A percentile compares a stretch with the other conserved stretches of the same genome.
Conservation (phyloP, 192 early-diverging fungal genomes). For the Gryganskiella cystojenkinii region DNA sequence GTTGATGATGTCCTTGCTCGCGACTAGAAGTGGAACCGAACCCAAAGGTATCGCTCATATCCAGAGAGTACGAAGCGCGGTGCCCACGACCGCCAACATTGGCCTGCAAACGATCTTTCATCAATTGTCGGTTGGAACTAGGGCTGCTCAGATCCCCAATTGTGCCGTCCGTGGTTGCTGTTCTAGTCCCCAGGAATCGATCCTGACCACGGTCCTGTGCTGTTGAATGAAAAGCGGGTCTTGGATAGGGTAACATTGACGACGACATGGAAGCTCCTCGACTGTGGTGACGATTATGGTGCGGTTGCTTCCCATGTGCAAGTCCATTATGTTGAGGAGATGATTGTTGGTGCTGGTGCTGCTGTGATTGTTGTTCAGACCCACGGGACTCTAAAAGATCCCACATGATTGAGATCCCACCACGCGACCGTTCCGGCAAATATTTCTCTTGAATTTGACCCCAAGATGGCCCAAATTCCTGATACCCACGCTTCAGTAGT, state of each 20-base stretch:
- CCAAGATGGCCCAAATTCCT: slow-evolving; percentile 49
- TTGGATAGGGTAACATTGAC: not conserved
- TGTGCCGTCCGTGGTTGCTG: not conserved
- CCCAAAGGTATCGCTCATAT: no score
- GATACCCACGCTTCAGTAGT: slow-evolving; percentile 28
- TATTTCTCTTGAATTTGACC: slow-evolving; percentile 52
- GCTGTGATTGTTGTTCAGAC: slow-evolving; percentile 18
- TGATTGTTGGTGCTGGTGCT: not conserved
- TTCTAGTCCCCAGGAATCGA: not conserved
- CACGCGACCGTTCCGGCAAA: slow-evolving; percentile 32
- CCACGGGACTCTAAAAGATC: slow-evolving; percentile 31
- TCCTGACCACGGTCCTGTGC: not conserved
- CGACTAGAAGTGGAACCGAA: no score
- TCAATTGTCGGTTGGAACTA: no score
- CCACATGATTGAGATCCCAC: slow-evolving; percentile 49
- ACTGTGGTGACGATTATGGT: slow-evolving; percentile 10
- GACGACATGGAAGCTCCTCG: not conserved
- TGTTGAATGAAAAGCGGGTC: not conserved
- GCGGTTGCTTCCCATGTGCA: not conserved
- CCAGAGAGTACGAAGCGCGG: no score
- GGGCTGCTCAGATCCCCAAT: no score
- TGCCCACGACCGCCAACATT: no score
- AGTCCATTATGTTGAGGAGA: not conserved
- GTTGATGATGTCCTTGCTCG: no score
- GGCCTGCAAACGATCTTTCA: no score